A percentile compares a stretch with the other conserved stretches of the same genome.
Conservation (phyloP, 2,329 filamentous ascomycete genomes). For the Akanthomyces uredinophilus region DNA sequence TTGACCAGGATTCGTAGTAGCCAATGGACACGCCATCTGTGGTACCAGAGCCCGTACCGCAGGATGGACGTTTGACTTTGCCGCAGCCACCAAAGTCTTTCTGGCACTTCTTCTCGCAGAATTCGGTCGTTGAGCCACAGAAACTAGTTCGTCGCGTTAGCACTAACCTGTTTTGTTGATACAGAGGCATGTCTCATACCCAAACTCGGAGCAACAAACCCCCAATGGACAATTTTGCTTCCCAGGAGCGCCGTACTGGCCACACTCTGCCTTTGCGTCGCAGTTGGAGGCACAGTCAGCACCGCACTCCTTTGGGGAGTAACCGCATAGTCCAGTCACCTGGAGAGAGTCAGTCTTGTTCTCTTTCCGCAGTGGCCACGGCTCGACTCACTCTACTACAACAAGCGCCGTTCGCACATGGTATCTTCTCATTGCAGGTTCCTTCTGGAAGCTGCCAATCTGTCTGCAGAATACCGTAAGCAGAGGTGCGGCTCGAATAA, state of each 20-base stretch:
- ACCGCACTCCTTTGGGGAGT: too few species aligned
- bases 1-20: constrained; percentile 26
- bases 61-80: background rate
- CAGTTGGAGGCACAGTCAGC: constrained; percentile 25
- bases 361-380: too few species aligned
- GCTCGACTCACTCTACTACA: constrained; percentile 20
- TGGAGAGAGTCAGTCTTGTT: too few species aligned
- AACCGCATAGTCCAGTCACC: too few species aligned
- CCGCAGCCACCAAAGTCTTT: background rate
- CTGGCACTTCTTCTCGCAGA: background rate
- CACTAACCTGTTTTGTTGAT: too few species aligned
- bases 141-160: too few species aligned
- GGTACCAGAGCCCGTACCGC: background rate
- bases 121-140: too few species aligned
- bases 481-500: too few species aligned
- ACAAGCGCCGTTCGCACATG: constrained; percentile 22
- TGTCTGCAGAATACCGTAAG: background rate
- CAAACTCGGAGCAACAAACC: constrained; percentile 23
- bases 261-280: constrained; percentile 18
- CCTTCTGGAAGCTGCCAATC: constrained; percentile 6
- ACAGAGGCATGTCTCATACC: background rate
- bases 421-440: constrained; percentile 18
- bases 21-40: constrained; percentile 23
- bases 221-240: constrained; percentile 25
- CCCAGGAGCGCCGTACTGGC: constrained; percentile 22